phyloP scores from a whole-genome alignment of 164 flowering plant genomes.

The Chloranthus sessilifolius region DNA sequence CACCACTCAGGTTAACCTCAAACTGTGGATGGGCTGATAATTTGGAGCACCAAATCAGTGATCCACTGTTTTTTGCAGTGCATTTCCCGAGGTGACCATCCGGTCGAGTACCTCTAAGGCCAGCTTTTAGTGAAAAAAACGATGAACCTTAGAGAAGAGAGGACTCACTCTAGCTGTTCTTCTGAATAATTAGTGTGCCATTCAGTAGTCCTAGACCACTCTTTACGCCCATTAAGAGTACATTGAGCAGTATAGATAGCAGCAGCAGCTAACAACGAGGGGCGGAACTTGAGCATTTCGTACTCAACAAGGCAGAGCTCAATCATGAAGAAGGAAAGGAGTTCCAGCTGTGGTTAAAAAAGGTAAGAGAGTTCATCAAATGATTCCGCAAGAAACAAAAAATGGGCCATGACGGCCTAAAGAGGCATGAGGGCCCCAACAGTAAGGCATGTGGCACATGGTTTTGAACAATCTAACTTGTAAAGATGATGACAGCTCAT shows the following conservation, averaged over 20 bases:
- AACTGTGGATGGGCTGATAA: too few species aligned
- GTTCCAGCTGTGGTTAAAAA: constrained; percentile 56
- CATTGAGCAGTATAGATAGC: constrained; percentile 79
- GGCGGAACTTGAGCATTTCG: constrained; percentile 70
- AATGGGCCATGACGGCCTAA: too few species aligned
- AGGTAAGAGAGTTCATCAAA: background rate
- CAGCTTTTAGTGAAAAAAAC: too few species aligned
- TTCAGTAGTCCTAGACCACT: constrained; percentile 55
- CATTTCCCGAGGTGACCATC: too few species aligned
- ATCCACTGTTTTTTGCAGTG: background rate
- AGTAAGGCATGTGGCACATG: too few species aligned
- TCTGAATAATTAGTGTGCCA: constrained; percentile 49
- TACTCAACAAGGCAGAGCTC: constrained; percentile 84
- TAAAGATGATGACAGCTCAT: too few species aligned
- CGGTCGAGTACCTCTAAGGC: too few species aligned
- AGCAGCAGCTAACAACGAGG: constrained; percentile 75
- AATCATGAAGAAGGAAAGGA: constrained; percentile 63
- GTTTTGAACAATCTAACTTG: too few species aligned
- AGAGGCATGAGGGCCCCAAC: too few species aligned
- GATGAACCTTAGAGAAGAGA: background rate
- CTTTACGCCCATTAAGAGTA: constrained; percentile 36
- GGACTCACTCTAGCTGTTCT: constrained; percentile 55
- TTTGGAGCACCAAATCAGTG: background rate
- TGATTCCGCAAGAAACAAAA: too few species aligned
- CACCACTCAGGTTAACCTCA: too few species aligned